Percentiles rank a stretch among this genome's conserved stretches.
Conservation (phyloP, 345 rosid species). For the Euphorbia lathyris region DNA sequence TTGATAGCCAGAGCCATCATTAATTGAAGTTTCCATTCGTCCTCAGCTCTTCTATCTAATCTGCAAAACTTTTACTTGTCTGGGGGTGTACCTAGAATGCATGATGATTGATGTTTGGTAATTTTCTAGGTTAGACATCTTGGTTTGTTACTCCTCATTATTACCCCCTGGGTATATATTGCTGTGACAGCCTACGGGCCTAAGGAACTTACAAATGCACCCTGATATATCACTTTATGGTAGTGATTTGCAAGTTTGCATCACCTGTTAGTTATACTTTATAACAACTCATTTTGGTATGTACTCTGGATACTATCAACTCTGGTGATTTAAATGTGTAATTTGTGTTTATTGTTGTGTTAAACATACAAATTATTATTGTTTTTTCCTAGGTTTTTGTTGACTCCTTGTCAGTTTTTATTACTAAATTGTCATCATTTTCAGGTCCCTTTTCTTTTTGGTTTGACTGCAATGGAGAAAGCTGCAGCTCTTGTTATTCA, state of each 20-base stretch:
- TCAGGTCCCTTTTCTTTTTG: constrained; percentile 98
- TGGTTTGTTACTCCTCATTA: neutral
- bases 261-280: neutral
- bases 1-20: neutral
- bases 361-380: neutral
- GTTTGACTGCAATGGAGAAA: constrained; percentile 83
- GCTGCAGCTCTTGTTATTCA: constrained; percentile 78
- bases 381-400: neutral
- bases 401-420: neutral
- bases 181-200: neutral
- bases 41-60: neutral
- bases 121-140: neutral
- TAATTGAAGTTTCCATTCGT: neutral
- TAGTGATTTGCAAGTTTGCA: constrained; percentile 1
- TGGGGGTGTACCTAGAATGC: neutral
- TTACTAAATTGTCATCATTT: constrained; percentile 21
- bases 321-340: neutral
- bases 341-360: neutral
- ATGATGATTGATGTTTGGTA: neutral
- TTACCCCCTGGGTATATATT: neutral
- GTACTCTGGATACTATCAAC: neutral
- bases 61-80: neutral
- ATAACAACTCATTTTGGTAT: neutral
- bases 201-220: neutral
- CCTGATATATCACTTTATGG: neutral